Percentiles rank a stretch among this genome's conserved stretches.
These are phyloP conservation scores for Nephelium lappaceum DNA, from an alignment of 345 rosid species.

Conservation along the genomic window DNA sequence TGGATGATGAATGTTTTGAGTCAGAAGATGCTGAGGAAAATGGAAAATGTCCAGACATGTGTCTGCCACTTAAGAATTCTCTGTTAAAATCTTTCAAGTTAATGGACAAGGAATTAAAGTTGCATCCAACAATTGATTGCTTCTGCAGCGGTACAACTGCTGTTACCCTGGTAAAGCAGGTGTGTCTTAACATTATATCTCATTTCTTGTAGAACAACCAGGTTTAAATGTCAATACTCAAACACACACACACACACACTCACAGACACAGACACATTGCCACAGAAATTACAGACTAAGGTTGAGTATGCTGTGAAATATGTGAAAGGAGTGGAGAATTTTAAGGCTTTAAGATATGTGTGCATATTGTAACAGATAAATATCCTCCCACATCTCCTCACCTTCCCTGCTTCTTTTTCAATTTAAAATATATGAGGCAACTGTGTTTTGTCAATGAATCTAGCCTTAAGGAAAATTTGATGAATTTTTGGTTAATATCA, in stretches of 20 bases:
- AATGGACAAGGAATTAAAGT: conserved; percentile 81
- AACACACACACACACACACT: no score
- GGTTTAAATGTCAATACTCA: not conserved
- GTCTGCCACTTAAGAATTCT: conserved; percentile 64
- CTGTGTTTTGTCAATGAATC: not conserved
- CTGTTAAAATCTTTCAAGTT: conserved; percentile 76
- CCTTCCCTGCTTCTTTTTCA: not conserved
- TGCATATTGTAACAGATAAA: not conserved
- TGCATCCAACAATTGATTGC: conserved; percentile 89
- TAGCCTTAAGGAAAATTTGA: not conserved
- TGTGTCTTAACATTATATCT: conserved; percentile 27
- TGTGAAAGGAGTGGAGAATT: not conserved
- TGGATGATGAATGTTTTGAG: conserved; percentile 72
- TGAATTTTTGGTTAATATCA: conserved; percentile 2
- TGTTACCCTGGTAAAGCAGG: conserved; percentile 90
- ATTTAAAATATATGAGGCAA: not conserved
- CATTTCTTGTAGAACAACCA: not conserved
- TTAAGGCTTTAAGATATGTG: not conserved
- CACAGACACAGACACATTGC: not conserved
- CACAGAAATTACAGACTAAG: not conserved
- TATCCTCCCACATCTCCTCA: not conserved
- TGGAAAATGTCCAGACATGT: conserved; percentile 60
- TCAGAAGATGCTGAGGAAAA: conserved; percentile 49
- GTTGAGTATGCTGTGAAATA: not conserved
- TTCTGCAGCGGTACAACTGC: conserved; percentile 98